A percentile compares a stretch with the other conserved stretches of the same genome.
phyloP scores from a whole-genome alignment of 148 eudicot genomes.

The Heliamphora exappendiculata region DNA sequence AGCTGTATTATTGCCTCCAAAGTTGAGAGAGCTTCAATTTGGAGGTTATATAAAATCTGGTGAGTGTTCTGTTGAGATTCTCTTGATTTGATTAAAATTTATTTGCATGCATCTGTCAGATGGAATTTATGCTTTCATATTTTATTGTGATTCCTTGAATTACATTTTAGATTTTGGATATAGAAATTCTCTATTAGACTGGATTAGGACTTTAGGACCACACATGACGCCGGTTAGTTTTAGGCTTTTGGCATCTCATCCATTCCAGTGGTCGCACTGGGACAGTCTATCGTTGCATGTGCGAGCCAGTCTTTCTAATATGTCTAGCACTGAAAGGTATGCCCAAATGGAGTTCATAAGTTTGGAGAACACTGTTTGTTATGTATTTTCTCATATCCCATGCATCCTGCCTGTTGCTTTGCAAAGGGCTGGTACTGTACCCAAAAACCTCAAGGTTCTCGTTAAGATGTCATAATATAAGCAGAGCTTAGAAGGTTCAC shows the following conservation, averaged over 20 bases:
- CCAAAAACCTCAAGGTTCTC: background rate
- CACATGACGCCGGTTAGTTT: background rate
- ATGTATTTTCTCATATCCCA: background rate
- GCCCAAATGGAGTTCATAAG: background rate
- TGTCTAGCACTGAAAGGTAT: background rate
- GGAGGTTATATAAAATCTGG: constrained; percentile 84
- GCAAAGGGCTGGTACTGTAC: background rate
- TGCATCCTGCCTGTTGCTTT: background rate
- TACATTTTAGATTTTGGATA: background rate
- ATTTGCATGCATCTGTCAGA: background rate
- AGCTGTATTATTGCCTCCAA: constrained; percentile 72
- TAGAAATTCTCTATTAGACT: background rate
- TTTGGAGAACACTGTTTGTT: background rate
- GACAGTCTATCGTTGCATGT: background rate
- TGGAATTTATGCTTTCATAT: background rate
- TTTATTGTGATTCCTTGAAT: background rate
- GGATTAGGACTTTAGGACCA: background rate
- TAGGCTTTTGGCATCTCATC: background rate
- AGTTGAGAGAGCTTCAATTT: constrained; percentile 59
- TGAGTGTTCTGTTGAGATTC: constrained; percentile 21
- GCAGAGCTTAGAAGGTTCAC: background rate
- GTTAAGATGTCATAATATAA: background rate
- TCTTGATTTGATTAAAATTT: background rate
- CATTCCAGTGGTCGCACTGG: background rate
- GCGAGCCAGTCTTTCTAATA: background rate